phyloP scores from a whole-genome alignment of 2,329 filamentous ascomycete genomes.

The Sporothrix dimorphospora region DNA sequence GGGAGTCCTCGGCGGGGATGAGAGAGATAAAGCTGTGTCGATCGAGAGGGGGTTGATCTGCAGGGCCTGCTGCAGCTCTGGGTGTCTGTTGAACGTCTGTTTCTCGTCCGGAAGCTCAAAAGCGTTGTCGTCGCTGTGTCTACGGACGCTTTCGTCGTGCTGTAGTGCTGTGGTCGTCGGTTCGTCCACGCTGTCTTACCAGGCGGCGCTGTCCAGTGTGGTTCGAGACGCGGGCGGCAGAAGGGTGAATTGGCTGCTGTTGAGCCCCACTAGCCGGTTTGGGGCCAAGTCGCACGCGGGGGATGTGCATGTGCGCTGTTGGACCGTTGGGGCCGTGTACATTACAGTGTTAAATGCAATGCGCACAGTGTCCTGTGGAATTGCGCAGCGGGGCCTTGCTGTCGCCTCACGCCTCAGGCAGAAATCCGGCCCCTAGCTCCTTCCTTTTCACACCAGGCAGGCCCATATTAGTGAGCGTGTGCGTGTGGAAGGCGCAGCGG shows the following conservation, averaged over 20 bases:
- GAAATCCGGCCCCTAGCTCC: not conserved
- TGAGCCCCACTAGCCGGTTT: slow-evolving; percentile 21
- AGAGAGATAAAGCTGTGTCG: not conserved
- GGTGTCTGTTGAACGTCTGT: not conserved
- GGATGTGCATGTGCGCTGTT: not conserved
- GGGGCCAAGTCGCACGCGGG: slow-evolving; percentile 17
- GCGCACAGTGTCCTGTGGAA: not conserved
- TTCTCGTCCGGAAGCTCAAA: not conserved
- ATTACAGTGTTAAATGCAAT: not conserved
- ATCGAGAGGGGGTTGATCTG: not conserved
- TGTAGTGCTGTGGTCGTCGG: not conserved
- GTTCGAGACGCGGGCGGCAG: slow-evolving; percentile 18
- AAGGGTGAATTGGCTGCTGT: slow-evolving; percentile 12
- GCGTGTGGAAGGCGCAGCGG: not conserved
- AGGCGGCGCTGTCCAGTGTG: slow-evolving; percentile 3
- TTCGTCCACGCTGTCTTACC: not conserved
- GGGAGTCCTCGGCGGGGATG: slow-evolving; percentile 9
- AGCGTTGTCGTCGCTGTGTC: not conserved
- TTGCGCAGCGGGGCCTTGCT: not conserved
- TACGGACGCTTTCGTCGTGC: not conserved
- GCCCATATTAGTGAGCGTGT: not conserved
- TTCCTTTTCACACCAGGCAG: not conserved
- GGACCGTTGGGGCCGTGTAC: not conserved
- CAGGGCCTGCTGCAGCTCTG: slow-evolving; percentile 26
- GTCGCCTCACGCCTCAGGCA: slow-evolving; percentile 8